phyloP scores from a whole-genome alignment of 179 eudicot genomes.

The Carnegiea gigantea region DNA sequence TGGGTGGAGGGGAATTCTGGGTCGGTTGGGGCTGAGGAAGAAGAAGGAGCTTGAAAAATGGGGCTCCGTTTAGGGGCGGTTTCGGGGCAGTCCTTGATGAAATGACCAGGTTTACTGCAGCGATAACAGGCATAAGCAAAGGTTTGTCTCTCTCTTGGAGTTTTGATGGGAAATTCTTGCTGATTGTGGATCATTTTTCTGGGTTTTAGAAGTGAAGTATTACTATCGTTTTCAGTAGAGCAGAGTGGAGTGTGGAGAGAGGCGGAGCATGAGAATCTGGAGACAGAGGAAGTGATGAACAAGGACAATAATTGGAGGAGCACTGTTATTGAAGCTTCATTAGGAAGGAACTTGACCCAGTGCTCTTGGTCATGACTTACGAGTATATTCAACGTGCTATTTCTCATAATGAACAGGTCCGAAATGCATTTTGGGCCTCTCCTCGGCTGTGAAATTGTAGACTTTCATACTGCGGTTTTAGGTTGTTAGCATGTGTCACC shows the following conservation, averaged over 20 bases:
- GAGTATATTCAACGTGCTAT: too few relatives aligned
- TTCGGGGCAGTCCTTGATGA: constrained; percentile 15
- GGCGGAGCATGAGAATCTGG: not conserved
- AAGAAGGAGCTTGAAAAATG: not conserved
- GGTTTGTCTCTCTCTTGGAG: not conserved
- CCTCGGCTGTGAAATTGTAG: too few relatives aligned
- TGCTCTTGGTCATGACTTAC: too few relatives aligned
- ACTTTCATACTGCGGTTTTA: too few relatives aligned
- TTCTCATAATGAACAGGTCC: too few relatives aligned
- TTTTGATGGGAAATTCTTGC: not conserved
- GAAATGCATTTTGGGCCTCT: too few relatives aligned
- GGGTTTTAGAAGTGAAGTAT: not conserved
- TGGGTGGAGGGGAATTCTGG: constrained; percentile 17
- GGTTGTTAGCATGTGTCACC: too few relatives aligned
- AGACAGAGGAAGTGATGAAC: not conserved
- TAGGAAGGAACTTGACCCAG: too few relatives aligned
- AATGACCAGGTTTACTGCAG: constrained; percentile 4
- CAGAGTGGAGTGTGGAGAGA: not conserved
- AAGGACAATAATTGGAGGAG: too few relatives aligned
- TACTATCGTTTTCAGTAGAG: not conserved
- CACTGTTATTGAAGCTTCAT: too few relatives aligned
- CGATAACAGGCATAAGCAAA: not conserved
- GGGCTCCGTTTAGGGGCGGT: constrained; percentile 18
- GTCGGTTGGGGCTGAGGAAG: not conserved
- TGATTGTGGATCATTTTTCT: not conserved